Conservation (phyloP, 352 stramenopile species). For the Pythium sp. region DNA sequence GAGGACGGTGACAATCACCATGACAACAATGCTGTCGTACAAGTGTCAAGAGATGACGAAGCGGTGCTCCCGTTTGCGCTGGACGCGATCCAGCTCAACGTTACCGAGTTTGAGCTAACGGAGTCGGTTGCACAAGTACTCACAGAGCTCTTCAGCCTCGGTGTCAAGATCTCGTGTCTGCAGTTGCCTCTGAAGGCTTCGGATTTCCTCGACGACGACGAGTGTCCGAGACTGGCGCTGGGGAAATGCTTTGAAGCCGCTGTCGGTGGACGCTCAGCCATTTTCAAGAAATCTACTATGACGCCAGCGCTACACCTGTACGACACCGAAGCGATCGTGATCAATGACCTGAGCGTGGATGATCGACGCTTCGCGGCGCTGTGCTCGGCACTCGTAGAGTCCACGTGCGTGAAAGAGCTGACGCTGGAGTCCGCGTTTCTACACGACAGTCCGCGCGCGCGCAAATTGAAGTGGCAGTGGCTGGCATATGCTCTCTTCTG, state of each 20-base stretch:
- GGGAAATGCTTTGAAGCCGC: constrained; percentile 22
- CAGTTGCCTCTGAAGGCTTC: constrained; percentile 30
- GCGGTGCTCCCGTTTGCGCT: constrained; percentile 22
- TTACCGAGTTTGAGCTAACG: constrained; percentile 36
- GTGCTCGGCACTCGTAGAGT: constrained; percentile 10
- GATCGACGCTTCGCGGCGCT: constrained; percentile 17
- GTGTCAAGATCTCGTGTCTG: constrained; percentile 26
- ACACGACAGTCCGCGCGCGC: constrained; percentile 9
- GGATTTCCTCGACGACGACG: constrained; percentile 30
- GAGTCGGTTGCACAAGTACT: constrained; percentile 24
- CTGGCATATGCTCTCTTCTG: constrained; percentile 18
- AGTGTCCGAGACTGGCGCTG: constrained; percentile 30
- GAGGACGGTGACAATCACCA: background rate
- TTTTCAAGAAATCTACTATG: background rate
- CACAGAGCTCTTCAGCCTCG: constrained; percentile 21
- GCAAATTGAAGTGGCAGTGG: constrained; percentile 17
- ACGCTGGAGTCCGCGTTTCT: constrained; percentile 15
- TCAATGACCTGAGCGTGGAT: constrained; percentile 17
- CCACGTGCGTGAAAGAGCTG: constrained; percentile 14
- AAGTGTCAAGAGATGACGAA: background rate
- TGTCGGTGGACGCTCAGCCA: background rate
- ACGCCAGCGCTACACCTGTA: too few species aligned
- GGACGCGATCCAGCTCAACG: constrained; percentile 32
- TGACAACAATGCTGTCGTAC: background rate
- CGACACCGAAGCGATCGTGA: constrained; percentile 8